Evolutionary conservation across 2,329 filamentous ascomycete genomes (phyloP).

Genomic region (Monosporascus sp.): DNA sequence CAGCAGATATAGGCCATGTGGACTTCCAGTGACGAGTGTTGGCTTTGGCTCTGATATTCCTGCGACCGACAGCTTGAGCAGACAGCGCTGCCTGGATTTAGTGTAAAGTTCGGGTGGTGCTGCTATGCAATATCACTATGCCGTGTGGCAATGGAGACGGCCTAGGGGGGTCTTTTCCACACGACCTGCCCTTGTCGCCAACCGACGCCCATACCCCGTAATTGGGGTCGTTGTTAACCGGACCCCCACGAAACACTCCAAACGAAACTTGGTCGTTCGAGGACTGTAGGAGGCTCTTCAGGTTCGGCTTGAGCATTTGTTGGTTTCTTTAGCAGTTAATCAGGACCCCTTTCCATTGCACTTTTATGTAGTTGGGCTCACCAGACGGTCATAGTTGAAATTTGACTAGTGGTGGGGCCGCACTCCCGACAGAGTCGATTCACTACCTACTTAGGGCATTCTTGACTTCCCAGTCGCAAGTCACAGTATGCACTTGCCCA

Average conservation of each 20-base stretch:
- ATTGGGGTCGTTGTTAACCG: neutral
- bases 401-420: neutral
- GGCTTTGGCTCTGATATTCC: neutral
- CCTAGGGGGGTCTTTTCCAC: neutral
- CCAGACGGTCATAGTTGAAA: neutral
- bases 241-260: neutral
- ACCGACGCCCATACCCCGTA: neutral
- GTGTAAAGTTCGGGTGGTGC: neutral
- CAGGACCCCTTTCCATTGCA: too few relatives aligned
- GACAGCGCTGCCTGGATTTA: neutral
- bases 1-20: slow-evolving; percentile 11
- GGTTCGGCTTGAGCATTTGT: too few relatives aligned
- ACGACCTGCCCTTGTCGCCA: neutral
- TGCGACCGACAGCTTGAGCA: neutral
- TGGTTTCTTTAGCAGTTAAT: too few relatives aligned
- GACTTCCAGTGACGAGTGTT: slow-evolving; percentile 8
- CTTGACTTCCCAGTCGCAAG: neutral
- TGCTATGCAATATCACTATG: neutral
- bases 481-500: neutral
- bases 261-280: neutral
- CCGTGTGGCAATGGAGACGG: neutral
- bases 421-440: neutral
- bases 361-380: too few relatives aligned
- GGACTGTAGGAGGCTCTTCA: too few relatives aligned
- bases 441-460: neutral